Evolutionary conservation across 2,329 filamentous ascomycete species (phyloP).

Genomic region (Colletotrichum eremochloae): DNA sequence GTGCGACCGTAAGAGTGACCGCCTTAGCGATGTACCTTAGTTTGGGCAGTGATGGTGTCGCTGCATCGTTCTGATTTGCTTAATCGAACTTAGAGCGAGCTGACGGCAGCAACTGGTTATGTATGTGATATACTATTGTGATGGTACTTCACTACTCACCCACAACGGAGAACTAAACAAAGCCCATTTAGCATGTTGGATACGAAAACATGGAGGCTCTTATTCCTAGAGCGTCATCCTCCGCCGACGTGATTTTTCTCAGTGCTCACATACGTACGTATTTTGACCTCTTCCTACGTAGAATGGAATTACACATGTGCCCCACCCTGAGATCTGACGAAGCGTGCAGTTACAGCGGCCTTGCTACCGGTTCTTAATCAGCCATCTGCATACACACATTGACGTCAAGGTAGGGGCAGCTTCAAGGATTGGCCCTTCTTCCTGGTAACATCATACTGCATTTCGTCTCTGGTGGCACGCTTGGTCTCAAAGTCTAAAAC

Average conservation of each 20-base stretch:
- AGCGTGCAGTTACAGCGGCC: no score
- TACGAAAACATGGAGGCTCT: no score
- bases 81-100: neutral
- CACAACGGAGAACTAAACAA: neutral
- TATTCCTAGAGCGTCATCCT: neutral
- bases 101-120: no score
- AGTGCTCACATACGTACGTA: neutral
- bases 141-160: neutral
- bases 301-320: no score
- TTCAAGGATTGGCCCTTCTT: neutral
- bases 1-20: no score
- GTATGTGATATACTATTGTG: neutral
- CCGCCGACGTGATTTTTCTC: neutral
- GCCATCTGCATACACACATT: neutral
- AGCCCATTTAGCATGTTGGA: accelerated
- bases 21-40: no score
- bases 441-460: neutral
- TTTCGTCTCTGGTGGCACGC: no score
- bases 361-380: neutral
- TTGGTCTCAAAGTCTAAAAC: neutral
- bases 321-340: neutral
- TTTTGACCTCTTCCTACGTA: neutral
- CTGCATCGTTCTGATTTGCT: neutral
- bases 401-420: neutral
- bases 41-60: no score